phyloP scores from a whole-genome alignment of 1,284 basidiomycete species.

The Fomitopsis schrenkii region DNA sequence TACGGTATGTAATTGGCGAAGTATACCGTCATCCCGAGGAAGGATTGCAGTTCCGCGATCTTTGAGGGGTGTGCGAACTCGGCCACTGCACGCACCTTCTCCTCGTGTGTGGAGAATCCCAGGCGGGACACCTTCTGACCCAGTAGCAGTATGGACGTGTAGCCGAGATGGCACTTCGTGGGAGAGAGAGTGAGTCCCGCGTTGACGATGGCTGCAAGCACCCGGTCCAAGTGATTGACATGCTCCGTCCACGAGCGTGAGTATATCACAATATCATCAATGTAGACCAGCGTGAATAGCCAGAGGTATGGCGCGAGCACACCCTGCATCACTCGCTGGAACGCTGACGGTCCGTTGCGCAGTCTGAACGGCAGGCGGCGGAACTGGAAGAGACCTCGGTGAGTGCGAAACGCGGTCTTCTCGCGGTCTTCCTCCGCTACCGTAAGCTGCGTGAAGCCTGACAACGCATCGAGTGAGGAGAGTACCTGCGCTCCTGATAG shows the following conservation, averaged over 20 bases:
- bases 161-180: slow-evolving; percentile 30
- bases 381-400: too few relatives aligned
- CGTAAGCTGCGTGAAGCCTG: slow-evolving; percentile 36
- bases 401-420: slow-evolving; percentile 36
- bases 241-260: slow-evolving; percentile 31
- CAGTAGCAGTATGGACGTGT: slow-evolving; percentile 28
- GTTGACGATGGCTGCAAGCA: slow-evolving; percentile 25
- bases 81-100: slow-evolving; percentile 25
- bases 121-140: too few relatives aligned
- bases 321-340: too few relatives aligned
- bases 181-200: slow-evolving; percentile 31
- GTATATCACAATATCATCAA: slow-evolving; percentile 34
- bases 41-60: slow-evolving; percentile 22
- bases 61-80: slow-evolving; percentile 21
- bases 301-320: too few relatives aligned
- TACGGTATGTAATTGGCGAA: slow-evolving; percentile 25
- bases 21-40: slow-evolving; percentile 32
- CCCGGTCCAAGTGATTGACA: slow-evolving; percentile 19
- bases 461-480: slow-evolving; percentile 32
- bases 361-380: too few relatives aligned
- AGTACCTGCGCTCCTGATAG: slow-evolving; percentile 31
- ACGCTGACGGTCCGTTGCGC: too few relatives aligned
- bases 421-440: slow-evolving; percentile 26
- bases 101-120: slow-evolving; percentile 26
- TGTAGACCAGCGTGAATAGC: slow-evolving; percentile 37